Base-by-base conservation (phyloP, 2,329 filamentous ascomycete species). In the Paracoccidioides lutzii region DNA sequence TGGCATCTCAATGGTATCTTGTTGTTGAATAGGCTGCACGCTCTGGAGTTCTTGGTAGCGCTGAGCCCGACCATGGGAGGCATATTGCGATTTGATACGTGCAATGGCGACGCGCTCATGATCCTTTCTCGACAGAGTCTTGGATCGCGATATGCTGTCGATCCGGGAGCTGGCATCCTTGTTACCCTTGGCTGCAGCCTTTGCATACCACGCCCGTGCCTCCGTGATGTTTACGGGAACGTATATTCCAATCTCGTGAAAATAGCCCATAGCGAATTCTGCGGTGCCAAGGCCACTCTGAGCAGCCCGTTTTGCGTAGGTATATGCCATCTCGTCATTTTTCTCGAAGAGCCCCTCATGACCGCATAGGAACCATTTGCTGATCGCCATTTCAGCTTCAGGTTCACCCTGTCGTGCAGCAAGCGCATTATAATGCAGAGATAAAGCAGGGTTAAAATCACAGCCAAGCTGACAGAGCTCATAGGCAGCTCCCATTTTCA, bases 301-400 rank as follows among this genome's bases (percentile, higher is more conserved):
- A 7, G 93, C 91, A 9, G 93, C 93, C 61, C 91, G 82, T 63
- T 91, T 82, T 1, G 93, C 93, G 66, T 95, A 97, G 53, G 83
- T 85, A 71, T 88, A 98, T 5, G 93, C 91, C 51, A 97, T 75
- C 67, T 91, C 87, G 71, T 98, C 93, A 65, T 96, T 97, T 78
- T 97, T 97, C 58, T 88, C 81, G 66, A 98, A 96, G 5, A 94
- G 79, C 28, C 85, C 86, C 62, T 97, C 91, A 61, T 93, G 90
- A 2, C 93, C 93, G 65, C 95, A 97, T 33, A 98, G 78, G 67
- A 97, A 98, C 93, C 93, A 98, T 71, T 95, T 93, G 71, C 91
- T 97, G 59, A 98, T 90, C 33, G 91, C 90, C 72, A 98, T 87
- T 58, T 95, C 90, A 0, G 91, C 93, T 69, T 98, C 93, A 0